Conservation (phyloP, 345 rosid species). For the Sonneratia caseolaris region DNA sequence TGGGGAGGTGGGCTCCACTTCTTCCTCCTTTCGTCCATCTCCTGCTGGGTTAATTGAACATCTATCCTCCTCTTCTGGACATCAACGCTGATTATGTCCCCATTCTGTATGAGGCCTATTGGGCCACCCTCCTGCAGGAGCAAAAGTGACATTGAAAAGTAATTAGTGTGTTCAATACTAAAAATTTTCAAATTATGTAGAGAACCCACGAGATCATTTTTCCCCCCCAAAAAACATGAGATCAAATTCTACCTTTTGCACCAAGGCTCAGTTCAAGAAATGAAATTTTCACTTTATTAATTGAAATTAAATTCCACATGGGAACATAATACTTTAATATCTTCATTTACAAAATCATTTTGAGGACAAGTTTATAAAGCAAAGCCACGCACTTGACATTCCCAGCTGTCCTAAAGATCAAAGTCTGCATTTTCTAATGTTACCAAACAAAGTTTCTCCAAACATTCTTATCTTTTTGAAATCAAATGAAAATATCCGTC, state of each 20-base stretch:
- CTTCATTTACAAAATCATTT: not conserved
- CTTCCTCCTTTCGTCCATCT: conserved; percentile 61
- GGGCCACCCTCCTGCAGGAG: conserved; percentile 88
- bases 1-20: conserved; percentile 73
- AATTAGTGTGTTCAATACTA: not conserved
- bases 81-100: conserved; percentile 68
- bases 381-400: not conserved
- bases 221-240: too few relatives aligned
- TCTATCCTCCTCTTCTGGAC: conserved; percentile 67
- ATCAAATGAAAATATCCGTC: not conserved
- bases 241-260: too few relatives aligned
- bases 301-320: not conserved
- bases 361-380: not conserved
- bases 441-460: not conserved
- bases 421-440: not conserved
- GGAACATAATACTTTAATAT: not conserved
- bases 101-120: conserved; percentile 68
- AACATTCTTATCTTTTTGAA: not conserved
- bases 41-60: conserved; percentile 43
- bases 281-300: not conserved
- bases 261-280: too few relatives aligned
- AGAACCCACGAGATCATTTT: not conserved
- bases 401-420: not conserved
- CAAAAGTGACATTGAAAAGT: not conserved
- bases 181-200: not conserved